These are phyloP conservation scores for Cyclocybe cylindracea DNA, from an alignment of 768 basidiomycete genomes.

Conservation along the genomic window DNA sequence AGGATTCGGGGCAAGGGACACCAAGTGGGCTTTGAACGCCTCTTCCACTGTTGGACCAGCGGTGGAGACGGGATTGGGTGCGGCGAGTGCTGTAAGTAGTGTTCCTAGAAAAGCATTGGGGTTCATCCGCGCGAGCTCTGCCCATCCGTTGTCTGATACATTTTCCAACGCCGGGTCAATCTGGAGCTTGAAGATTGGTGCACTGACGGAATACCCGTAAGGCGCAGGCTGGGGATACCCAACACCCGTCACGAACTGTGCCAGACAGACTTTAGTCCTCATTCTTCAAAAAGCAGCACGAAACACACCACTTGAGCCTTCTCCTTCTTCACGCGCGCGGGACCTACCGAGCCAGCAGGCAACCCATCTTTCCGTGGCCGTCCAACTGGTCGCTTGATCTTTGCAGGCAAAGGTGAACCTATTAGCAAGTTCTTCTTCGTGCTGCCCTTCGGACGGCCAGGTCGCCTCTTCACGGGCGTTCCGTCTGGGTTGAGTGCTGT, in stretches of 20 bases:
- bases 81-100: constrained; percentile 57
- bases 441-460: constrained; percentile 79
- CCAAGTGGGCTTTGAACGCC: constrained; percentile 77
- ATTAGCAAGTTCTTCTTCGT: constrained; percentile 62
- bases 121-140: constrained; percentile 53
- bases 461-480: constrained; percentile 55
- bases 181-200: constrained; percentile 29
- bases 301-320: constrained; percentile 2
- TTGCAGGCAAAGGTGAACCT: constrained; percentile 38
- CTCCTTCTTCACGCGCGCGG: constrained; percentile 35
- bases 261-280: no score
- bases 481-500: constrained; percentile 20
- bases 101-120: constrained; percentile 58
- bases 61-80: constrained; percentile 62
- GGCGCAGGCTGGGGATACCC: constrained; percentile 21
- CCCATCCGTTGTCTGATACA: constrained; percentile 56
- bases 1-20: constrained; percentile 55
- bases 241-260: constrained; percentile 14
- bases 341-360: constrained; percentile 72
- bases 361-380: constrained; percentile 81
- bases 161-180: constrained; percentile 54
- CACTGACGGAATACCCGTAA: constrained; percentile 27
- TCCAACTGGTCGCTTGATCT: constrained; percentile 78
- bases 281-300: neutral
- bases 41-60: constrained; percentile 71